Conservation (phyloP, 805 yeast genomes). For the Yarrowia sp. region DNA sequence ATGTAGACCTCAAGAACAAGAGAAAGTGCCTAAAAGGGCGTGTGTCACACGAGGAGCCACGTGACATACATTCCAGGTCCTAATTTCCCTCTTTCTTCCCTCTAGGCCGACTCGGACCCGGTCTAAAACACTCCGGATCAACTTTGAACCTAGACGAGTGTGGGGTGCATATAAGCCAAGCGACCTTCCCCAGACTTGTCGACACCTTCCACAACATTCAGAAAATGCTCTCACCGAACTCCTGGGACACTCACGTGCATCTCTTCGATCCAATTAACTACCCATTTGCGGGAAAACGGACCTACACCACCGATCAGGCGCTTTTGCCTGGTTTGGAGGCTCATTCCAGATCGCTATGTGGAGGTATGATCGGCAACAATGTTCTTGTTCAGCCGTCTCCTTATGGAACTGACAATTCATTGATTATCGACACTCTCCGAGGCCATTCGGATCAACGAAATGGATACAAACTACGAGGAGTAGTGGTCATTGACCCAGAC, state of each 20-base stretch:
- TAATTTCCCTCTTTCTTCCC: neutral
- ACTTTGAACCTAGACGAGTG: conserved; percentile 12
- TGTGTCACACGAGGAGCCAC: neutral
- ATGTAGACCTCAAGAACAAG: neutral
- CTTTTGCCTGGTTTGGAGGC: conserved; percentile 13
- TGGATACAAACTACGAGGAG: conserved; percentile 25
- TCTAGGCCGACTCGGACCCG: conserved; percentile 23
- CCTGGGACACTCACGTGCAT: conserved; percentile 38
- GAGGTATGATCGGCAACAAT: conserved; percentile 22
- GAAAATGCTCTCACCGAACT: conserved; percentile 30
- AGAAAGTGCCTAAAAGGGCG: no score
- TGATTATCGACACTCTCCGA: conserved; percentile 23
- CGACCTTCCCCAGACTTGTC: conserved; percentile 4
- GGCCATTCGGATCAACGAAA: conserved; percentile 2
- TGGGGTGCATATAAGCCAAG: conserved; percentile 32
- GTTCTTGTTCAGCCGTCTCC: conserved; percentile 35
- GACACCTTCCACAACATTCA: neutral
- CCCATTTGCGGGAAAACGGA: conserved; percentile 17
- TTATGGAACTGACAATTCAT: conserved; percentile 33
- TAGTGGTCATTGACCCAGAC: conserved; percentile 29
- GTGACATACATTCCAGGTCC: no score
- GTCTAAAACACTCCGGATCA: conserved; percentile 4
- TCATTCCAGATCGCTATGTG: conserved; percentile 18
- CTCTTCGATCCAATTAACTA: conserved; percentile 30
- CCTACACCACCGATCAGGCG: conserved; percentile 28